Conservation (phyloP, 805 yeast genomes). For the Spathaspora sp. region DNA sequence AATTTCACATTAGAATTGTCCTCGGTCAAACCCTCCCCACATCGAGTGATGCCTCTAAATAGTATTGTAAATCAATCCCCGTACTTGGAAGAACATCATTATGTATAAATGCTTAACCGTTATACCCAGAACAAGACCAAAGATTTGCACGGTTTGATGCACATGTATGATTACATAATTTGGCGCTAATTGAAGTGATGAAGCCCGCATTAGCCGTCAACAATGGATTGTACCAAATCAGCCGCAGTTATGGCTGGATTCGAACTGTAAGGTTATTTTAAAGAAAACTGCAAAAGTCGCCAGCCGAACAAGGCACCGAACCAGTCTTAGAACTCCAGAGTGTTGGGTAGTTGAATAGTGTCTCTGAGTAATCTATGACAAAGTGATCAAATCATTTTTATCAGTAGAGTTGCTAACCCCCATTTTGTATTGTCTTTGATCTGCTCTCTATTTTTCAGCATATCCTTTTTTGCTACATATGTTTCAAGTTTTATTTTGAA, state of each 20-base stretch:
- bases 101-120: too few relatives aligned
- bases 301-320: background rate
- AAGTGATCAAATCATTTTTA: too few relatives aligned
- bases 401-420: background rate
- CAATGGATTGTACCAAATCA: background rate
- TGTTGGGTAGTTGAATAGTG: background rate
- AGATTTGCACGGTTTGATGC: too few relatives aligned
- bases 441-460: too few relatives aligned
- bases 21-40: background rate
- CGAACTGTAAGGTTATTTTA: background rate
- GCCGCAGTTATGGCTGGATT: background rate
- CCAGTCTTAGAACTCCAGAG: background rate
- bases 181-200: too few relatives aligned
- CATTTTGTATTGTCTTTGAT: background rate
- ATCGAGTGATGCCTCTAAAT: background rate
- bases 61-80: background rate
- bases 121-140: too few relatives aligned
- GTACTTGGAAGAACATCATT: background rate
- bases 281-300: background rate
- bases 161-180: too few relatives aligned
- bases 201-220: too few relatives aligned
- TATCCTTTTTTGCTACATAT: too few relatives aligned
- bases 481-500: too few relatives aligned
- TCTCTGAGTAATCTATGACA: background rate
- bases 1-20: background rate